Base-by-base conservation (phyloP, 2,329 filamentous ascomycete species). In the Bimuria novae-zelandiae region DNA sequence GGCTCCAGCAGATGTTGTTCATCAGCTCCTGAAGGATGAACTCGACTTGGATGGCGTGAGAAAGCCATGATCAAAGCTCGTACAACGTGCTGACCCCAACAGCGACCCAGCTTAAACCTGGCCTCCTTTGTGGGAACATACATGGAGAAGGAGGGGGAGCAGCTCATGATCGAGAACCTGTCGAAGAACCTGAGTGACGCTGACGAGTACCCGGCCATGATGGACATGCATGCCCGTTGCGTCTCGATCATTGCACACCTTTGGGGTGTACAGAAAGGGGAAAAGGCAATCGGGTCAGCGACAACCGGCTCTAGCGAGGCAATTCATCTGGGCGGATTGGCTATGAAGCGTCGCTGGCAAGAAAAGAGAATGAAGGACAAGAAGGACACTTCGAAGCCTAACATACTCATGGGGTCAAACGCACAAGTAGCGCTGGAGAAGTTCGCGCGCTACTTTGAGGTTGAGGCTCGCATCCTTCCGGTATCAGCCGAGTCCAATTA, bases 301-400 rank as follows among this genome's bases (percentile, higher is more conserved):
- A 89, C 87, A 0, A 89, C 87, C 0, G 88, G 88, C 0, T 89
- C 85, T 0, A 87, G 83, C 10, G 87, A 90, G 69, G 87, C 86
- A 0, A 88, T 89, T 52, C 85, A 88, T 64, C 79, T 90, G 1
- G 88, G 85, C 27, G 86, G 85, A 1, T 74, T 90, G 17, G 87
- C 87, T 3, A 89, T 90, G 87, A 89, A 89, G 76, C 79, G 86
- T n/a, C 78, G 84, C 17, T 90, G 87, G 88, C 85, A 89, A 68
- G 83, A 88, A 62, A 82, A 80, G 60, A 79, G 86, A 22, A 76
- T 74, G 50, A 79, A 76, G 0, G 80, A 80, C 32, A 85, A 86
- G 12, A 88, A 89, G 56, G 84, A 87, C 58, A 82, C 79, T 1
- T 77, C 73, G 1, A 84, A 82, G 27, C 88, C 88, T 1, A 90